phyloP scores from a whole-genome alignment of 2,329 filamentous ascomycete species.

The Calonectria honghensis region DNA sequence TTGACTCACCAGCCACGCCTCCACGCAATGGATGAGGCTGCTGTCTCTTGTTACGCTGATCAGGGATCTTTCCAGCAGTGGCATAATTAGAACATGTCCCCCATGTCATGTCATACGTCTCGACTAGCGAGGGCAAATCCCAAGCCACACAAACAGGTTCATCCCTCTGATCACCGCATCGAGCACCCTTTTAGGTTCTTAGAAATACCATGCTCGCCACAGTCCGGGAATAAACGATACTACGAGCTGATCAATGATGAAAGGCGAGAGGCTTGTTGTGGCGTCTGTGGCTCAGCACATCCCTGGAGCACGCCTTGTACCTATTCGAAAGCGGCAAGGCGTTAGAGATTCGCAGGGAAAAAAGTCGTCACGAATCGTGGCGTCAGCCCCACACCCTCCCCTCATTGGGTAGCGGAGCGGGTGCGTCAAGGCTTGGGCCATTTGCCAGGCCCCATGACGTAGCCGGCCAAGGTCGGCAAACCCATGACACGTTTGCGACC shows the following conservation, averaged over 20 bases:
- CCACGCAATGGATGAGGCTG: slow-evolving; percentile 35
- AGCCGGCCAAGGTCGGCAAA: slow-evolving; percentile 11
- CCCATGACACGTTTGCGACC: slow-evolving; percentile 25
- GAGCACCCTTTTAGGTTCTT: slow-evolving; percentile 10
- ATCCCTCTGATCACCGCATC: slow-evolving; percentile 9
- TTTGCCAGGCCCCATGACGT: slow-evolving; percentile 30
- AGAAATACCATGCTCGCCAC: slow-evolving; percentile 38
- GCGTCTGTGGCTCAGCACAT: slow-evolving; percentile 42
- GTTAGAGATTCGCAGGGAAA: slow-evolving; percentile 5
- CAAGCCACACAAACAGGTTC: slow-evolving; percentile 27
- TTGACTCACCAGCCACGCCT: slow-evolving; percentile 32
- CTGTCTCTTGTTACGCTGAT: slow-evolving; percentile 21
- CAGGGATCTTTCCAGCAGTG: slow-evolving; percentile 27
- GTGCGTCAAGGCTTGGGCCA: slow-evolving; percentile 2
- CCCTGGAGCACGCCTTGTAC: slow-evolving; percentile 29
- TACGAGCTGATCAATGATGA: slow-evolving; percentile 34
- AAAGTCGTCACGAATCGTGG: slow-evolving; percentile 38
- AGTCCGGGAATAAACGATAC: background rate
- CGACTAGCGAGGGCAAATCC: background rate
- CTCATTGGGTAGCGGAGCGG: slow-evolving; percentile 26
- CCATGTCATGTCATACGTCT: slow-evolving; percentile 10
- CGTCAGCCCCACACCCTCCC: slow-evolving; percentile 31
- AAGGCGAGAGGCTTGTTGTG: slow-evolving; percentile 4
- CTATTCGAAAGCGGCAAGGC: slow-evolving; percentile 16
- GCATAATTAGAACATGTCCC: slow-evolving; percentile 23